These are phyloP conservation scores for Puccinia hordei DNA, from an alignment of 1,284 basidiomycete species.

Conservation along the genomic window DNA sequence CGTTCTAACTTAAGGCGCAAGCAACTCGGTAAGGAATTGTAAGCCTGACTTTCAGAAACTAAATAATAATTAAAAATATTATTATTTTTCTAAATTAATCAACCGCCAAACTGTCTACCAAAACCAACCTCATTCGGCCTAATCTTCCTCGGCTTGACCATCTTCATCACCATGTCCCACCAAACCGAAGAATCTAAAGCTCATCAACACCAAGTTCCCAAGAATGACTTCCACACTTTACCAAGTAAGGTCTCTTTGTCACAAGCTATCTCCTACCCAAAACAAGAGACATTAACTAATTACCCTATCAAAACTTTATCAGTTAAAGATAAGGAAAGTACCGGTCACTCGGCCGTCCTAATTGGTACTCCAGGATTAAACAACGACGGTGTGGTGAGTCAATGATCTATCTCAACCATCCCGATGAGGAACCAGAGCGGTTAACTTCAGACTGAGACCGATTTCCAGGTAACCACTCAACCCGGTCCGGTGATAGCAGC, in stretches of 20 bases:
- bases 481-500: background rate
- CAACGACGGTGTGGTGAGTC: background rate
- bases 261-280: too few species aligned
- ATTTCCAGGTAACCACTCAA: background rate
- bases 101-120: background rate
- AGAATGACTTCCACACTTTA: conserved; percentile 5
- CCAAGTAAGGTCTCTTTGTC: background rate
- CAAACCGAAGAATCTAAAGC: background rate
- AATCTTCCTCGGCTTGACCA: background rate
- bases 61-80: too few species aligned
- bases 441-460: too few species aligned
- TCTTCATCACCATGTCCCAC: background rate
- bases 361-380: background rate
- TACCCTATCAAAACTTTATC: background rate
- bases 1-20: too few species aligned
- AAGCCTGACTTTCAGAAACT: too few species aligned
- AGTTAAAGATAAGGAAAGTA: background rate
- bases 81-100: too few species aligned
- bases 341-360: background rate
- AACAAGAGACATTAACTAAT: background rate
- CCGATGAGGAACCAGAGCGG: too few species aligned
- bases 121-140: background rate
- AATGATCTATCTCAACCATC: too few species aligned
- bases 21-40: too few species aligned
- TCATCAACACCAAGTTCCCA: background rate